phyloP scores from a whole-genome alignment of 257 asterid genomes.

The Ligustrum vulgare region DNA sequence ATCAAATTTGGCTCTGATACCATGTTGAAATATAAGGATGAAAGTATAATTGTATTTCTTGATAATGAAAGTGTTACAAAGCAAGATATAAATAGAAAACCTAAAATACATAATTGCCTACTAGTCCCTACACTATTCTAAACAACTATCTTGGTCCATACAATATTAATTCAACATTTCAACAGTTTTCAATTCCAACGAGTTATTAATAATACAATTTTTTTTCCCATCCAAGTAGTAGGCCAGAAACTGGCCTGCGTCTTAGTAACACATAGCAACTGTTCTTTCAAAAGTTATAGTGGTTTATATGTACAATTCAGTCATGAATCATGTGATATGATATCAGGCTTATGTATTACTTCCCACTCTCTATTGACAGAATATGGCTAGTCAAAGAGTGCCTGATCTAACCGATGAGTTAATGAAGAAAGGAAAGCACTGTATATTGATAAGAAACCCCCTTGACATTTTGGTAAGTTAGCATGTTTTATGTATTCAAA shows the following conservation, averaged over 20 bases:
- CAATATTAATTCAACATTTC: no score
- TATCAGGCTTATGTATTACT: neutral
- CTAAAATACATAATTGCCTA: no score
- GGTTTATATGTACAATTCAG: neutral
- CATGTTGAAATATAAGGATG: no score
- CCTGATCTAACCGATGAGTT: constrained; percentile 43
- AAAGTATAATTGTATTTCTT: no score
- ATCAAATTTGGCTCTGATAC: no score
- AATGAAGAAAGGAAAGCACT: constrained; percentile 53
- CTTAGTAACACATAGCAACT: neutral
- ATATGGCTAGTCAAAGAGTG: constrained; percentile 45
- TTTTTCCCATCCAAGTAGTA: neutral
- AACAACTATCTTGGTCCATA: no score
- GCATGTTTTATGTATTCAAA: constrained; percentile 5
- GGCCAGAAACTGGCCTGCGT: neutral
- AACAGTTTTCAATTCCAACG: neutral
- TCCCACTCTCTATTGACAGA: constrained; percentile 30
- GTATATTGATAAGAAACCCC: constrained; percentile 51
- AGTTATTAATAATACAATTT: neutral
- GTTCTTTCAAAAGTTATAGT: neutral
- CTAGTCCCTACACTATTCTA: no score
- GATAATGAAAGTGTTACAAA: no score
- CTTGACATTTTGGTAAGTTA: constrained; percentile 48
- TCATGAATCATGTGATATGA: neutral
- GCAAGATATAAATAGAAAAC: no score